phyloP scores from a whole-genome alignment of 495 filamentous ascomycete genomes.

The Penicillium manginii region DNA sequence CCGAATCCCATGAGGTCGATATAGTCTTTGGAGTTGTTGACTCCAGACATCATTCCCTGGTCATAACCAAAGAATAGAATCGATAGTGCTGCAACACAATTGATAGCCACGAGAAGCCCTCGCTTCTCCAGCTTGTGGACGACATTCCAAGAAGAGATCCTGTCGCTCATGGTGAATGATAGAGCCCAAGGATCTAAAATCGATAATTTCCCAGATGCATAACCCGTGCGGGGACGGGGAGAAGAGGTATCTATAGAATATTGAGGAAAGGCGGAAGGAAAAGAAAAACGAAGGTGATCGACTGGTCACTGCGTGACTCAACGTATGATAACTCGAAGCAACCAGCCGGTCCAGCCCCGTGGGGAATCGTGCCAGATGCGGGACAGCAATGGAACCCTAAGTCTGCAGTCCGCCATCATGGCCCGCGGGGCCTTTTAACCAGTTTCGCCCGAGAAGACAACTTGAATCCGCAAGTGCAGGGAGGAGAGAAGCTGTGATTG shows the following conservation, averaged over 20 bases:
- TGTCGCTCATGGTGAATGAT: conserved; percentile 43
- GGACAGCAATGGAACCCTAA: neutral
- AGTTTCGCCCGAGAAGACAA: neutral
- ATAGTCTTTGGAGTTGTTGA: conserved; percentile 68
- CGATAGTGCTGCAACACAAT: conserved; percentile 62
- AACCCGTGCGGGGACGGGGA: neutral
- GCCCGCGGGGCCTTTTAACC: neutral
- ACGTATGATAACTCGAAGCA: neutral
- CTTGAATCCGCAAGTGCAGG: neutral
- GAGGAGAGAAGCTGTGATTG: neutral
- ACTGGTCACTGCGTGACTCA: neutral
- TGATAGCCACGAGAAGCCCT: conserved; percentile 65
- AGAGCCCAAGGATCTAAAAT: neutral
- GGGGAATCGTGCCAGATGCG: neutral
- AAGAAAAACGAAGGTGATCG: neutral
- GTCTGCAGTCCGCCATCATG: neutral
- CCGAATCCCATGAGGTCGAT: conserved; percentile 69
- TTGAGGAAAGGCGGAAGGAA: neutral
- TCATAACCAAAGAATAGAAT: conserved; percentile 69
- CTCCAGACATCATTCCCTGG: conserved; percentile 77
- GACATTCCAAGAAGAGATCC: conserved; percentile 59
- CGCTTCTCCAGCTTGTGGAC: conserved; percentile 66
- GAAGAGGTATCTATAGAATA: neutral
- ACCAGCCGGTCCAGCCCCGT: conserved; percentile 1
- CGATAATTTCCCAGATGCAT: neutral